Evolutionary conservation across 192 early-diverging fungal species (phyloP), one percentile per base, ranked within the genome.

Genomic region (Paraglomus brasilianum): DNA sequence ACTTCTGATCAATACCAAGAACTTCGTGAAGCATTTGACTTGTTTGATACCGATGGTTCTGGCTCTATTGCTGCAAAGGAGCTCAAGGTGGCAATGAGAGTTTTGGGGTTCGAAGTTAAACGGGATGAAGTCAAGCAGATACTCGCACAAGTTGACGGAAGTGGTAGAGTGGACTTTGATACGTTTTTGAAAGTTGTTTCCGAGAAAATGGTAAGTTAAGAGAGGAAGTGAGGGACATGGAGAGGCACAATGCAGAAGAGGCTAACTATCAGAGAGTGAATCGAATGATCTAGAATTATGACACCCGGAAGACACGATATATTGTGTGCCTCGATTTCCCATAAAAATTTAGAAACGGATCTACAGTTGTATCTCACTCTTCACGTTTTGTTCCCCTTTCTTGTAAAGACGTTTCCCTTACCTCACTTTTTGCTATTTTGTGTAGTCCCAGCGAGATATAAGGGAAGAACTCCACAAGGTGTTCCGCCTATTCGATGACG

Each of bases 401-500:
- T 30, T 30, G 30, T 30, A 3, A 30, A 30, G 3, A 30, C 30
- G 30, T 30, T 30, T 30, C 3, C 30, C 30, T 30, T 30, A 30
- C 30, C 30, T 30, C 30, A 3, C 30, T 30, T 30, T 30, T 30
- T 30, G 30, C 30, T 30, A 30, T 30, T 30, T 30, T 15, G 30
- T 45, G 0, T 41, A 88, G 86, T 76, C 83, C 13, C 87, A 89
- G 65, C 78, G 80, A 60, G 86, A 92, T 74, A 79, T 87, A 38
- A 71, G 75, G 48, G 83, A 91, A 47, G 89, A 94, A 67, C 85
- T 94, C 49, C 46, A 84, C 42, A 88, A 87, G 52, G 88, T 91
- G 5, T 94, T 94, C 77, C 80, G 73, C 38, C 76, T 93, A 45
- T 93, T 94, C 81, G 91, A 94, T 74, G 89, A 90, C 68, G 87